These are phyloP conservation scores for Blastobotrys illinoisensis DNA, from an alignment of 1,139 yeast species.

Conservation along the genomic window DNA sequence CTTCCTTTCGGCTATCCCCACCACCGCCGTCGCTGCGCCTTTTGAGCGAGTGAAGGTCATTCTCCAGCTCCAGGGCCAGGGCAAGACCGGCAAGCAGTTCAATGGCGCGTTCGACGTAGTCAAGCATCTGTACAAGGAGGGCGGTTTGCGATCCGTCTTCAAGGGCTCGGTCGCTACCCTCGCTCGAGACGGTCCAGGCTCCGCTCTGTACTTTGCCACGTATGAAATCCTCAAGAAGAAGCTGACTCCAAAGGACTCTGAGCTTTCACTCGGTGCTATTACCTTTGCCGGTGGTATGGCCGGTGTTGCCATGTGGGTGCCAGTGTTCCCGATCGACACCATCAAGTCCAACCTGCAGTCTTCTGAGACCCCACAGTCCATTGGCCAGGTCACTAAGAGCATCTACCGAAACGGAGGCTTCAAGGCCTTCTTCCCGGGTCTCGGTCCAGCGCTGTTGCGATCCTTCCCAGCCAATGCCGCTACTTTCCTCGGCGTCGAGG, in stretches of 20 bases:
- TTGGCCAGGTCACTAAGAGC: slow-evolving; percentile 58
- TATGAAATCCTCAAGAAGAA: slow-evolving; percentile 73
- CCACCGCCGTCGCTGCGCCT: slow-evolving; percentile 93
- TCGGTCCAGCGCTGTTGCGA: slow-evolving; percentile 91
- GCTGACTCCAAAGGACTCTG: slow-evolving; percentile 50
- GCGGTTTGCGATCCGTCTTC: slow-evolving; percentile 80
- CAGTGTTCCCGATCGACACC: slow-evolving; percentile 94
- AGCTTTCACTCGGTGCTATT: slow-evolving; percentile 64
- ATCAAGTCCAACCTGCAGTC: slow-evolving; percentile 83
- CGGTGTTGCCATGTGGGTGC: slow-evolving; percentile 95
- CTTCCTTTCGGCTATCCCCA: slow-evolving; percentile 91
- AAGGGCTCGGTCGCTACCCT: slow-evolving; percentile 89
- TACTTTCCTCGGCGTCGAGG: slow-evolving; percentile 90
- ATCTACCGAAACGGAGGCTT: slow-evolving; percentile 70
- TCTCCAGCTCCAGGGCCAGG: slow-evolving; percentile 71
- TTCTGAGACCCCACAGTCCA: slow-evolving; percentile 52
- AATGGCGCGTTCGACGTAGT: slow-evolving; percentile 57
- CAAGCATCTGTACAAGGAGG: slow-evolving; percentile 64
- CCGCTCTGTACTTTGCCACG: slow-evolving; percentile 94
- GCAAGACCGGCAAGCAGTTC: slow-evolving; percentile 33
- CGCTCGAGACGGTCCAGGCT: slow-evolving; percentile 97
- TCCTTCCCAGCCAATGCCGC: slow-evolving; percentile 99
- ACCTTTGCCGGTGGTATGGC: slow-evolving; percentile 92
- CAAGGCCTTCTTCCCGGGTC: slow-evolving; percentile 81
- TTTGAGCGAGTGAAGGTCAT: slow-evolving; percentile 94